These are phyloP conservation scores for Populus alba DNA, from an alignment of 345 rosid genomes.

Conservation along the genomic window DNA sequence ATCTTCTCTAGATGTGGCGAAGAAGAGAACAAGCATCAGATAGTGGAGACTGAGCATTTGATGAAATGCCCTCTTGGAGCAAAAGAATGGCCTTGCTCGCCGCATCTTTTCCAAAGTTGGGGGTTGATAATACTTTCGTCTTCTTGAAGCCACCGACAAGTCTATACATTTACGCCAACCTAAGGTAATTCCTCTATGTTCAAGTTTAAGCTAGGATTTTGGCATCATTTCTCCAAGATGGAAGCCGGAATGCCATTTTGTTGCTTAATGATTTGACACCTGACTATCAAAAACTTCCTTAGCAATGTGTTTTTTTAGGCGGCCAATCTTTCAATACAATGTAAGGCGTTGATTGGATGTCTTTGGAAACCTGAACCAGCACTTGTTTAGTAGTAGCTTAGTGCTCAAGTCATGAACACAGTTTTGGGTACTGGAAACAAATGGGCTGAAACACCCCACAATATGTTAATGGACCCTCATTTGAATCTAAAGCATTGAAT, in stretches of 20 bases:
- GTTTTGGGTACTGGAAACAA: not conserved
- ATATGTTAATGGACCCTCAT: not conserved
- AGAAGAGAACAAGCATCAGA: slow-evolving; percentile 95
- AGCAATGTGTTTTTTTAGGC: not conserved
- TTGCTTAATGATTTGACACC: not conserved
- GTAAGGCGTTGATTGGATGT: not conserved
- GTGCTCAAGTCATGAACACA: not conserved
- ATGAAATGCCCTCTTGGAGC: slow-evolving; percentile 93
- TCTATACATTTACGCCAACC: slow-evolving; percentile 92
- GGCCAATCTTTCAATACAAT: not conserved
- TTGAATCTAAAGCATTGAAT: not conserved
- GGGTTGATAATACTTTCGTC: slow-evolving; percentile 85
- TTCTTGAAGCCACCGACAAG: slow-evolving; percentile 86
- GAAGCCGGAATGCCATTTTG: not conserved
- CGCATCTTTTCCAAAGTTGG: slow-evolving; percentile 80
- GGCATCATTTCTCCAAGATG: not conserved
- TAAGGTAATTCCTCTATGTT: slow-evolving; percentile 41
- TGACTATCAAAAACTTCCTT: not conserved
- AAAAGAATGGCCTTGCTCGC: slow-evolving; percentile 98
- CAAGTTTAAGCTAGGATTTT: not conserved
- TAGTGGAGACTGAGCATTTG: slow-evolving; percentile 95
- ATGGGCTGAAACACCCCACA: not conserved
- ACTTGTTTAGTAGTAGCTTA: not conserved
- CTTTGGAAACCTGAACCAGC: not conserved
- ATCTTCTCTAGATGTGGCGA: slow-evolving; percentile 90